Conservation (phyloP, 768 basidiomycete genomes). For the Aureoboletus auriporus region DNA sequence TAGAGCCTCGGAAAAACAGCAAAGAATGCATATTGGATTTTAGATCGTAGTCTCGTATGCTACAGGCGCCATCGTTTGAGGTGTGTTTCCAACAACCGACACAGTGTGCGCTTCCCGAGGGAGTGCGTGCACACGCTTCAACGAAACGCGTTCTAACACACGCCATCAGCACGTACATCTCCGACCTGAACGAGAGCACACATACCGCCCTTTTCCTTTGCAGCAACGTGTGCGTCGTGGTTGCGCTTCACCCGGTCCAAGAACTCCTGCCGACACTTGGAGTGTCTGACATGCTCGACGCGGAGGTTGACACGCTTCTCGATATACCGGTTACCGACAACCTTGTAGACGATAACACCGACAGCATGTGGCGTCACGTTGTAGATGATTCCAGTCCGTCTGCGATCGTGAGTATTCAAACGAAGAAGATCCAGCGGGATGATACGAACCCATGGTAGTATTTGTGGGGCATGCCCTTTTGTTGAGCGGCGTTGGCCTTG, state of each 20-base stretch:
- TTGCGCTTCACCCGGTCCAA: slow-evolving; percentile 93
- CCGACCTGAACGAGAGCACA: slow-evolving; percentile 12
- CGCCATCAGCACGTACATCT: neutral
- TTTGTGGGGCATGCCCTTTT: slow-evolving; percentile 99
- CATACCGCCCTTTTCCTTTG: slow-evolving; percentile 86
- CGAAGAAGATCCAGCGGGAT: neutral
- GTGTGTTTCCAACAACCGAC: slow-evolving; percentile 67
- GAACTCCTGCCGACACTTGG: slow-evolving; percentile 97
- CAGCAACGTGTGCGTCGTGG: slow-evolving; percentile 75
- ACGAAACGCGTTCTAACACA: slow-evolving; percentile 63
- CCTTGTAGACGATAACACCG: slow-evolving; percentile 96
- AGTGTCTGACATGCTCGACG: slow-evolving; percentile 93
- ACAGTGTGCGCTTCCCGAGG: slow-evolving; percentile 81
- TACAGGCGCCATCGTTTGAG: slow-evolving; percentile 90
- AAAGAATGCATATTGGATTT: slow-evolving; percentile 29
- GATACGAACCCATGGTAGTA: slow-evolving; percentile 88
- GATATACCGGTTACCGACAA: slow-evolving; percentile 98
- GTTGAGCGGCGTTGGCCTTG: slow-evolving; percentile 98
- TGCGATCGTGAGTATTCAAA: slow-evolving; percentile 28
- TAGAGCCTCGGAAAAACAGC: slow-evolving; percentile 7
- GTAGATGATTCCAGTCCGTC: slow-evolving; percentile 97
- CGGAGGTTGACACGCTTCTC: slow-evolving; percentile 99
- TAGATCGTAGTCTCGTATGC: slow-evolving; percentile 97
- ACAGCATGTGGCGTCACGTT: slow-evolving; percentile 95
- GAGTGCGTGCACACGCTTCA: slow-evolving; percentile 81